Evolutionary conservation across 176 grass and related monocot genomes (phyloP).

Genomic region (Tuctoria greenei): DNA sequence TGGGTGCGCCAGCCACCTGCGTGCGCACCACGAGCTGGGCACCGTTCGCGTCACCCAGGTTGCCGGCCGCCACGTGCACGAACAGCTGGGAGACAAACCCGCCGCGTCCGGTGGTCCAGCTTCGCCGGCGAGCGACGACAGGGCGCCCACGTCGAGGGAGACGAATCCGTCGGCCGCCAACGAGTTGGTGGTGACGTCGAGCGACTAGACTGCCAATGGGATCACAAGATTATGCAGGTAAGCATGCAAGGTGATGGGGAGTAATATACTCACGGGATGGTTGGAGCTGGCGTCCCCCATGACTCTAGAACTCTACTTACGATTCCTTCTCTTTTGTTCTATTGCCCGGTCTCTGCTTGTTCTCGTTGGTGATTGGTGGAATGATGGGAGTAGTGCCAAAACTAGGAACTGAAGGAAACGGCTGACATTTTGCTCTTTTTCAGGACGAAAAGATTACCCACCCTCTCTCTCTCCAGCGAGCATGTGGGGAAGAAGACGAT

Average conservation of each 20-base stretch:
- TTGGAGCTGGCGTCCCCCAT: too few relatives aligned
- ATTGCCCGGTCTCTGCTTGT: too few relatives aligned
- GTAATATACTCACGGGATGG: slow-evolving; percentile 32
- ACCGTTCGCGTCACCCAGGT: slow-evolving; percentile 40
- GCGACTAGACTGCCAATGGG: neutral
- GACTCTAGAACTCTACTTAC: too few relatives aligned
- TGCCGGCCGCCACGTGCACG: slow-evolving; percentile 55
- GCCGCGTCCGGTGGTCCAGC: neutral
- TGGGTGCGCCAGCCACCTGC: slow-evolving; percentile 48
- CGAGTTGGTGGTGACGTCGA: neutral
- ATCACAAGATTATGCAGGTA: neutral
- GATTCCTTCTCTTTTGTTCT: too few relatives aligned
- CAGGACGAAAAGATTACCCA: too few relatives aligned
- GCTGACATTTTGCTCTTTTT: too few relatives aligned
- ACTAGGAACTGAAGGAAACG: too few relatives aligned
- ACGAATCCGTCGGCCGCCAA: slow-evolving; percentile 46
- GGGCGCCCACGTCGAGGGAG: slow-evolving; percentile 58
- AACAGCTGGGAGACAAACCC: slow-evolving; percentile 37
- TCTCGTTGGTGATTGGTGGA: too few relatives aligned
- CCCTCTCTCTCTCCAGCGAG: too few relatives aligned
- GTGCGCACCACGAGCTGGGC: slow-evolving; percentile 49
- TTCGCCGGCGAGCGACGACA: slow-evolving; percentile 48
- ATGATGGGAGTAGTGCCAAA: too few relatives aligned
- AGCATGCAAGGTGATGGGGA: neutral
- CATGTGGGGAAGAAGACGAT: too few relatives aligned